Conservation (phyloP, 371 early-diverging fungal genomes). For the Rhizopus arrhizus region DNA sequence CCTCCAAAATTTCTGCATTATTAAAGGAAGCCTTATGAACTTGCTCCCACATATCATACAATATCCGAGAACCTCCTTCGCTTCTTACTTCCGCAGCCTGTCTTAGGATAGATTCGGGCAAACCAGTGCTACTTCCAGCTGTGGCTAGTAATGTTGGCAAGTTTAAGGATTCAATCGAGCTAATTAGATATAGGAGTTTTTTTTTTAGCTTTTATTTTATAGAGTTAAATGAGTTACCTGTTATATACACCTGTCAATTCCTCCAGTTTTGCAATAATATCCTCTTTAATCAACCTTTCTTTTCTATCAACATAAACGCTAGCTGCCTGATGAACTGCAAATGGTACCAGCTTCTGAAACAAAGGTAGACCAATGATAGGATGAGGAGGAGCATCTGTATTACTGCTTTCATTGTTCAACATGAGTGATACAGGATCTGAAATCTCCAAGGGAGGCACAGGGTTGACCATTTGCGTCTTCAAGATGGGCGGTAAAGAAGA, state of each 20-base stretch:
- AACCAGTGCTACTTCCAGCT: conserved; percentile 63
- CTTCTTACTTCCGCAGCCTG: conserved; percentile 76
- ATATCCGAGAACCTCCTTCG: conserved; percentile 64
- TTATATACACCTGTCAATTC: conserved; percentile 62
- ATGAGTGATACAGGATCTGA: conserved; percentile 54
- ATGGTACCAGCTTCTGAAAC: conserved; percentile 83
- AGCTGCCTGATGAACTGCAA: conserved; percentile 87
- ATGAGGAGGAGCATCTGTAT: conserved; percentile 27
- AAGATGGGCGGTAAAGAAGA: conserved; percentile 61
- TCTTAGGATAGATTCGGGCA: conserved; percentile 68
- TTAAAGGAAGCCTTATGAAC: conserved; percentile 58
- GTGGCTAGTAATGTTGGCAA: conserved; percentile 74
- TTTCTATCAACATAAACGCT: conserved; percentile 81
- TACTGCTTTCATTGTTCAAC: conserved; percentile 34
- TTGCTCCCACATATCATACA: conserved; percentile 65
- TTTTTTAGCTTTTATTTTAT: not conserved
- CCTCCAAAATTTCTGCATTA: conserved; percentile 61
- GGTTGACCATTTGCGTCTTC: conserved; percentile 73
- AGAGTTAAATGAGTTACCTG: conserved; percentile 25
- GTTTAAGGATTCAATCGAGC: conserved; percentile 69
- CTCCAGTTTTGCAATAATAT: conserved; percentile 61
- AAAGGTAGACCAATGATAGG: conserved; percentile 74
- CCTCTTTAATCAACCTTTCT: conserved; percentile 72
- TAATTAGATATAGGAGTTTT: conserved; percentile 4
- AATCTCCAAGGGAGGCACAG: conserved; percentile 43